A percentile compares a stretch with the other conserved stretches of the same genome.
These are phyloP conservation scores for Clavispora vitiphila DNA, from an alignment of 805 yeast genomes.

Conservation along the genomic window DNA sequence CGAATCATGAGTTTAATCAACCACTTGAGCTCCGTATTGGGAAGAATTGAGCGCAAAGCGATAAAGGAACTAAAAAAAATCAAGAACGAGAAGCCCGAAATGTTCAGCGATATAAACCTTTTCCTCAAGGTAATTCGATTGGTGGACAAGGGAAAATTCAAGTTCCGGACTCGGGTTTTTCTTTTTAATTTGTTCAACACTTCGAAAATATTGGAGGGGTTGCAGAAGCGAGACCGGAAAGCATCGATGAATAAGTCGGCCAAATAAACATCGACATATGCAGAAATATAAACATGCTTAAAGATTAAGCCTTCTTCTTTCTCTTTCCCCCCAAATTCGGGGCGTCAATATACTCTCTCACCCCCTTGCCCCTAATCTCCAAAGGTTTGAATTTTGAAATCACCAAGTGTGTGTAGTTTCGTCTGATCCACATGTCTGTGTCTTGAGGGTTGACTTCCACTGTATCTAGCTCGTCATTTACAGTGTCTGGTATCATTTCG, in stretches of 20 bases:
- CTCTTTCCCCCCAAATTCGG: constrained; percentile 7
- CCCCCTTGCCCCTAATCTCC: constrained; percentile 18
- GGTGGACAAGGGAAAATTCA: constrained; percentile 56
- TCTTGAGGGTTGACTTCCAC: constrained; percentile 38
- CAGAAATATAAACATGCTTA: neutral
- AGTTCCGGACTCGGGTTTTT: constrained; percentile 58
- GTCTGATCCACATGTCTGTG: constrained; percentile 33
- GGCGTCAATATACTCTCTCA: constrained; percentile 14
- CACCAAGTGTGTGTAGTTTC: constrained; percentile 32
- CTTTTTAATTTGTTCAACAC: constrained; percentile 55
- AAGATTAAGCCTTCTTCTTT: constrained; percentile 1
- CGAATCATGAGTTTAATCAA: constrained; percentile 37
- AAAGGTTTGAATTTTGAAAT: constrained; percentile 32
- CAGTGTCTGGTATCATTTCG: constrained; percentile 35
- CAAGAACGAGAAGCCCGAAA: constrained; percentile 44
- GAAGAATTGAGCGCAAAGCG: constrained; percentile 48
- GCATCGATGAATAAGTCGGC: constrained; percentile 5
- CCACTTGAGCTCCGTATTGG: constrained; percentile 41
- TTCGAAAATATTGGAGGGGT: constrained; percentile 45
- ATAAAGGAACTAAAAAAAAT: constrained; percentile 52
- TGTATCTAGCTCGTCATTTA: constrained; percentile 31
- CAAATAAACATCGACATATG: neutral
- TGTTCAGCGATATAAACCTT: constrained; percentile 52
- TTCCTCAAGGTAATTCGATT: constrained; percentile 47
- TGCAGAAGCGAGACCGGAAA: constrained; percentile 44